phyloP scores from a whole-genome alignment of 2,329 filamentous ascomycete species.

The Tolypocladium guangdongense region DNA sequence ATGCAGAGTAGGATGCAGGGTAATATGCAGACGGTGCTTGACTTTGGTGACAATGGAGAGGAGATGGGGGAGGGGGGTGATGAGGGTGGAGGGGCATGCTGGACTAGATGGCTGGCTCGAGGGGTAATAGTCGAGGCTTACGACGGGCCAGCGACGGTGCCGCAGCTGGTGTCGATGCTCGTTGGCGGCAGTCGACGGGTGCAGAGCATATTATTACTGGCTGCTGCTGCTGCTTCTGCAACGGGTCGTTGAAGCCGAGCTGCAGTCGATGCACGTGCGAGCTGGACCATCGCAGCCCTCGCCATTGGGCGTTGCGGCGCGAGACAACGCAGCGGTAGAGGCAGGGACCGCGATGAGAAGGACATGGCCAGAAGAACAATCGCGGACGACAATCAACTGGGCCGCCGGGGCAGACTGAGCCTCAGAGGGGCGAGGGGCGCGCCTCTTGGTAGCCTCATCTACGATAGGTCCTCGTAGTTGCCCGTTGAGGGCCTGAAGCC shows the following conservation, averaged over 20 bases:
- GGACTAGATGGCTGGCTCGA: neutral
- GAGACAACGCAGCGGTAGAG: neutral
- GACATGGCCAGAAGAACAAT: neutral
- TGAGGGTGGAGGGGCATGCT: neutral
- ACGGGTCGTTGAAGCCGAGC: no score
- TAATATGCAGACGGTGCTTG: constrained; percentile 3
- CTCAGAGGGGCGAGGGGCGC: constrained; percentile 1
- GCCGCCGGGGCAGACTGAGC: neutral
- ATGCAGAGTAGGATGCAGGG: no score
- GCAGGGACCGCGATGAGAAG: accelerated
- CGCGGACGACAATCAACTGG: neutral
- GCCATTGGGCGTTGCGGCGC: neutral
- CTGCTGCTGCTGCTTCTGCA: neutral
- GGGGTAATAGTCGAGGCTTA: neutral
- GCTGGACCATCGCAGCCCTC: neutral
- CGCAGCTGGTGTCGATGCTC: neutral
- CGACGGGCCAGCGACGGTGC: neutral
- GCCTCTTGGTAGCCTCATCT: neutral
- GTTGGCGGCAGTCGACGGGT: no score
- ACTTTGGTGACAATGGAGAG: neutral
- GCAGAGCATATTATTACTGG: no score
- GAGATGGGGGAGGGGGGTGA: neutral
- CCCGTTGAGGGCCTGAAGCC: neutral
- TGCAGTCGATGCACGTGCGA: neutral
- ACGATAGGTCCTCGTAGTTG: no score